Evolutionary conservation across 768 basidiomycete species (phyloP), one percentile per base, ranked within the genome.

Genomic region (Strobilomyces confusus): DNA sequence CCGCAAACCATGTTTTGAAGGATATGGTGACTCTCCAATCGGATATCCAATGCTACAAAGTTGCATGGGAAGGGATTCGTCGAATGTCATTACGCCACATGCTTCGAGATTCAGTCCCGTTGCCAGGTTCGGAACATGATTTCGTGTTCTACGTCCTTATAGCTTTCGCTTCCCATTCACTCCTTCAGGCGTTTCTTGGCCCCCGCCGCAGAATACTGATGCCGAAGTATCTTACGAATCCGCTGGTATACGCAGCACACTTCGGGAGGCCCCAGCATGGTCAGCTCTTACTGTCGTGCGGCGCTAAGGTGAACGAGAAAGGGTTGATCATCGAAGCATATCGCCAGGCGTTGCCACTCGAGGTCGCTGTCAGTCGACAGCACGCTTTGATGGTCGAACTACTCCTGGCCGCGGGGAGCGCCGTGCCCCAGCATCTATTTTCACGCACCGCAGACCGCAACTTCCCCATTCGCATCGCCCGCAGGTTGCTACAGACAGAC

Each of bases 181-280:
- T 58, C 2, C 44, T 61, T 14, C 37, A 23, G 11, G 42, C 38
- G 3, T 55, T 48, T 22, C 49, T 62, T 9, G 37, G 33, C 12
- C 34, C 6, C 22, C 6, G 9, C 1, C 23, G 11, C 11, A 44
- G 19, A 1, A 3, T 41, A 17, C 8, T 41, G n/a, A 15, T 32
- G 15, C 17, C 36, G 19, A 47, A 19, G 25, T 2, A 51, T 23
- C 38, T 17, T 33, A 53, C 48, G 14, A 58, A 58, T 17, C 58
- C 58, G 3, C 34, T 58, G 29, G 17, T 58, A 25, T 58, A 58
- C 15, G 56, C 51, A 17, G 51, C 57, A 20, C 23, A 58, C 8
- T 58, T 58, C 8, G 50, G 51, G 9, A 58, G 42, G 38, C 4
- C 13, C 9, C 17, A 36, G 9, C 56, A 58, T 9, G 56, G 56